A percentile compares a stretch with the other conserved stretches of the same genome.
phyloP scores from a whole-genome alignment of 2,329 filamentous ascomycete species.

The Trichoderma cornu-damae region DNA sequence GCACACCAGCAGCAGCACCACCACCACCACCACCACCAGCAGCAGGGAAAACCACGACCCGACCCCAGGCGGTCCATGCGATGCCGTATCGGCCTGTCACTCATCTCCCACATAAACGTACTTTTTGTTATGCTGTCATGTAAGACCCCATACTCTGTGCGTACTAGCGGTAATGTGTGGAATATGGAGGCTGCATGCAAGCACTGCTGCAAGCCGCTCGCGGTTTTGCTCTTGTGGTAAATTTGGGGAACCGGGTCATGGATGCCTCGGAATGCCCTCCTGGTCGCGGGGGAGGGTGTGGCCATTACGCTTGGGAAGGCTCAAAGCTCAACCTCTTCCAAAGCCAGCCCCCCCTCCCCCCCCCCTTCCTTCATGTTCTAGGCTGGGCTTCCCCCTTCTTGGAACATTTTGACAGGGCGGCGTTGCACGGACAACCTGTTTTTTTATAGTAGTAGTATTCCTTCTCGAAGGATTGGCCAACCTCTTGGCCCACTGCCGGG shows the following conservation, averaged over 20 bases:
- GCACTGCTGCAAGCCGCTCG: background rate
- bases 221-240: background rate
- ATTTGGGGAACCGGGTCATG: constrained; percentile 1
- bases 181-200: background rate
- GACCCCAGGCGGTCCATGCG: background rate
- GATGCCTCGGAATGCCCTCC: constrained; percentile 3
- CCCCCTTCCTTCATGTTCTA: background rate
- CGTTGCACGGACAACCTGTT: background rate
- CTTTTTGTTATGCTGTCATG: constrained; percentile 3
- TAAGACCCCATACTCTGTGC: background rate
- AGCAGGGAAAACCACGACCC: background rate
- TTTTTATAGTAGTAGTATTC: background rate
- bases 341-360: no score
- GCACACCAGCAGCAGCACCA: no score
- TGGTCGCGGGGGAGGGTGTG: no score
- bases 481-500: background rate
- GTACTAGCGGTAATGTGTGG: constrained; percentile 2
- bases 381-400: background rate
- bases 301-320: no score
- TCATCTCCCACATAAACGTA: background rate
- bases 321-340: no score
- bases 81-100: background rate
- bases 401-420: background rate
- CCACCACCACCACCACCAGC: background rate
- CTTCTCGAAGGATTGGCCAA: background rate